Conservation (phyloP, 768 basidiomycete genomes). For the Gautieria morchelliformis region DNA sequence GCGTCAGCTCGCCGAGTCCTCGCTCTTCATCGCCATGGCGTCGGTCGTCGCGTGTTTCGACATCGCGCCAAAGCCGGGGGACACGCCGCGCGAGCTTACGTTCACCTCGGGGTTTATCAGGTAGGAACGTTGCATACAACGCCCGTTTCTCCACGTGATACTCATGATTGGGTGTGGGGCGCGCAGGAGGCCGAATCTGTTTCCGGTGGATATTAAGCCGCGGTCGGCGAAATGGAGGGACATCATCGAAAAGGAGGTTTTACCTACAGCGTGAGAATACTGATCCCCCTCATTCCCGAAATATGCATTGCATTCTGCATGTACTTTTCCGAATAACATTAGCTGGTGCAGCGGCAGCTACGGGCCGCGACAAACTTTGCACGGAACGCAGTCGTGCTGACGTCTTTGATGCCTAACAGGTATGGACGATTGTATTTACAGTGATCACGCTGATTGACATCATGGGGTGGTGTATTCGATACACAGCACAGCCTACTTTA, state of each 20-base stretch:
- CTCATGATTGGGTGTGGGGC: too few relatives aligned
- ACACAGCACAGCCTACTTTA: too few relatives aligned
- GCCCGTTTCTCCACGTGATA: background rate
- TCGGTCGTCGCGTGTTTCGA: conserved; percentile 12
- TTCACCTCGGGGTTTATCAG: conserved; percentile 4
- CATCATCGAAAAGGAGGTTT: background rate
- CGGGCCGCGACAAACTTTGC: too few relatives aligned
- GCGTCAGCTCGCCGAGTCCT: conserved; percentile 12
- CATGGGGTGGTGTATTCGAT: too few relatives aligned
- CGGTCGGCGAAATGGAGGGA: conserved; percentile 1
- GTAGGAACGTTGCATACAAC: background rate
- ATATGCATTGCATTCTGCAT: too few relatives aligned
- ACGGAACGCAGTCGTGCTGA: too few relatives aligned
- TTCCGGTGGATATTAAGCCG: background rate
- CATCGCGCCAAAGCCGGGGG: conserved; percentile 3
- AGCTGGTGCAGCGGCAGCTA: too few relatives aligned
- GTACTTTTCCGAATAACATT: too few relatives aligned
- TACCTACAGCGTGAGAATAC: background rate
- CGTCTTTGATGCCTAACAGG: too few relatives aligned
- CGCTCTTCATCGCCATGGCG: conserved; percentile 13
- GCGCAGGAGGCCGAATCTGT: background rate
- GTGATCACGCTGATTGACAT: too few relatives aligned
- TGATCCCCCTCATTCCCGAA: background rate
- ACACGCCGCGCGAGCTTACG: background rate
- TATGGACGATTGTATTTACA: too few relatives aligned